phyloP scores from a whole-genome alignment of 2,329 filamentous ascomycete species.

The Pseudodiploospora longispora region DNA sequence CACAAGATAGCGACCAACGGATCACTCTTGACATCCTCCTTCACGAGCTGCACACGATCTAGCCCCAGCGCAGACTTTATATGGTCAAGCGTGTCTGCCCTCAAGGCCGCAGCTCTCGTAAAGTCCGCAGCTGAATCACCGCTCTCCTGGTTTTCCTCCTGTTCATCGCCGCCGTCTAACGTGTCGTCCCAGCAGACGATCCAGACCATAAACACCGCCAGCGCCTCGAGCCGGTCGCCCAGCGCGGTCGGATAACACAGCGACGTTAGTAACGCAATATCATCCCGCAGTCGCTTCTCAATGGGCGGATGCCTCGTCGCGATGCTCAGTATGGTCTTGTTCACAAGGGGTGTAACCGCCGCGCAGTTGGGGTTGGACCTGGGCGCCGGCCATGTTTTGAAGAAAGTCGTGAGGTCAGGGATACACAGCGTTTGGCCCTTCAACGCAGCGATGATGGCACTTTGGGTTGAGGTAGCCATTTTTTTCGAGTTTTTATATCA shows the following conservation, averaged over 20 bases:
- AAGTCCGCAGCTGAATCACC: conserved; percentile 19
- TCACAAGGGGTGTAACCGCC: conserved; percentile 12
- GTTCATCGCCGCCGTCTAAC: conserved; percentile 19
- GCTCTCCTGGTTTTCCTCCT: too few species aligned
- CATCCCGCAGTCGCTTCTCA: conserved; percentile 22
- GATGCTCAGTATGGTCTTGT: conserved; percentile 19
- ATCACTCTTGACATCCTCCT: conserved; percentile 7
- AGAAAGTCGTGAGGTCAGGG: conserved; percentile 17
- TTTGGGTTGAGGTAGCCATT: conserved; percentile 9
- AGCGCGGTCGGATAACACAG: conserved; percentile 17
- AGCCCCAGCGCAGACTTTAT: conserved; percentile 11
- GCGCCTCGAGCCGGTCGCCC: conserved; percentile 10
- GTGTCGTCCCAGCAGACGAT: conserved; percentile 26
- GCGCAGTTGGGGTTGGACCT: conserved; percentile 16
- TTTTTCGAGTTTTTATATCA: neutral
- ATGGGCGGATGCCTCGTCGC: conserved; percentile 23
- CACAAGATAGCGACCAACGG: conserved; percentile 17
- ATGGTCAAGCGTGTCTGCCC: conserved; percentile 15
- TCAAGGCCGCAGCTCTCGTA: conserved; percentile 16
- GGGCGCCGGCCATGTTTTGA: conserved; percentile 17
- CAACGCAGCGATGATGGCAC: conserved; percentile 14
- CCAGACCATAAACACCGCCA: conserved; percentile 21
- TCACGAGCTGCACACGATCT: neutral
- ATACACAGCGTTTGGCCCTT: conserved; percentile 20
- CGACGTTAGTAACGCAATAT: conserved; percentile 17